phyloP scores from a whole-genome alignment of 257 asterid species.

The Penstemon eatonii region DNA sequence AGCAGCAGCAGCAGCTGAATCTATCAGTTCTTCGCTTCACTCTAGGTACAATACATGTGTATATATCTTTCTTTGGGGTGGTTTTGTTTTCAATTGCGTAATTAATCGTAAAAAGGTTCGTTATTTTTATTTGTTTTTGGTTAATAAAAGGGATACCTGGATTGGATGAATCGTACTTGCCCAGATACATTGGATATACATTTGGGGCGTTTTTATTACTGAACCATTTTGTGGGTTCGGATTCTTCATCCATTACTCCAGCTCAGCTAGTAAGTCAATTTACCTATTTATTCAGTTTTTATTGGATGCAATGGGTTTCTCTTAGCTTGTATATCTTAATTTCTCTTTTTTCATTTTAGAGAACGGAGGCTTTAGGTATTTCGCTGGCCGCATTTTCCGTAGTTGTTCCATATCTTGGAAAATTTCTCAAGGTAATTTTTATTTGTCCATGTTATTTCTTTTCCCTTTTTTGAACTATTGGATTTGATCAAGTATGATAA shows the following conservation, averaged over 20 bases:
- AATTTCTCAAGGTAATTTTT: conserved; percentile 68
- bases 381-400: conserved; percentile 76
- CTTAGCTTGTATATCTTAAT: conserved; percentile 7
- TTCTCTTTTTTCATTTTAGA: conserved; percentile 39
- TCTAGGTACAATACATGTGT: conserved; percentile 44
- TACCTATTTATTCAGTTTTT: neutral
- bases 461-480: neutral
- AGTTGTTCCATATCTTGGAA: conserved; percentile 78
- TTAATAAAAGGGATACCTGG: conserved; percentile 73
- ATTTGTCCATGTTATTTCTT: neutral
- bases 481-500: neutral
- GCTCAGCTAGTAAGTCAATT: conserved; percentile 65
- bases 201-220: conserved; percentile 72
- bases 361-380: conserved; percentile 84
- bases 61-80: neutral
- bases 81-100: neutral
- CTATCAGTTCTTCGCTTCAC: conserved; percentile 97
- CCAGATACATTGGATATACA: conserved; percentile 89
- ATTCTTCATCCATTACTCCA: conserved; percentile 56
- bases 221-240: conserved; percentile 78
- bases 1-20: conserved; percentile 58
- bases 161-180: conserved; percentile 87
- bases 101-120: neutral
- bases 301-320: neutral
- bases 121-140: neutral